These are phyloP conservation scores for Amanita jacksonii DNA, from an alignment of 768 basidiomycete species.

Conservation along the genomic window DNA sequence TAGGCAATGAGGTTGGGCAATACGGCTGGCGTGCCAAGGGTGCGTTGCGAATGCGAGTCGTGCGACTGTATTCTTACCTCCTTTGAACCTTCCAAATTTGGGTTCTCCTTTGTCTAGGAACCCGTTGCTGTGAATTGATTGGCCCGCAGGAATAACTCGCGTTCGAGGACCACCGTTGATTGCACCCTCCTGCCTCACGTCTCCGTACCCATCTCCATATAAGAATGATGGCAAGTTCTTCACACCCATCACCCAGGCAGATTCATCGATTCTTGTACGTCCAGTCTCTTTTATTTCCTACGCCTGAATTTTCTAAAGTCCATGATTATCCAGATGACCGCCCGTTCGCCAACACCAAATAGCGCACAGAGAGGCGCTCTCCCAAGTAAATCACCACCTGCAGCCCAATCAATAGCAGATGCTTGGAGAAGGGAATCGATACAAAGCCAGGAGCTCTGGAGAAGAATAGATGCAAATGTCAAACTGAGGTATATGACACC, in stretches of 20 bases:
- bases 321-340: constrained; percentile 30
- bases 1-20: too few species aligned
- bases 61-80: constrained; percentile 5
- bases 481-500: constrained; percentile 39
- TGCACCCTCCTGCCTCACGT: constrained; percentile 27
- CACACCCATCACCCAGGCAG: constrained; percentile 25
- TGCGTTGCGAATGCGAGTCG: background rate
- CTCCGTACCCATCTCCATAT: constrained; percentile 33
- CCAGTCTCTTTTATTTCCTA: constrained; percentile 19
- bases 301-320: constrained; percentile 21
- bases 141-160: constrained; percentile 24
- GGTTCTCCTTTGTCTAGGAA: constrained; percentile 37
- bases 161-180: constrained; percentile 27
- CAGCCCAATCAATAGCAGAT: constrained; percentile 56
- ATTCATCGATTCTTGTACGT: constrained; percentile 29
- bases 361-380: constrained; percentile 23
- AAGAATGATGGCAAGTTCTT: constrained; percentile 32
- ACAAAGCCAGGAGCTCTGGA: constrained; percentile 54
- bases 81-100: constrained; percentile 45
- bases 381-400: constrained; percentile 29
- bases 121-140: constrained; percentile 29
- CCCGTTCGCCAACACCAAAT: constrained; percentile 31
- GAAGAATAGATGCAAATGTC: constrained; percentile 36
- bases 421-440: constrained; percentile 57
- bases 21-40: background rate